Conservation (phyloP, 1,284 basidiomycete genomes). For the Ganoderma boninense region DNA sequence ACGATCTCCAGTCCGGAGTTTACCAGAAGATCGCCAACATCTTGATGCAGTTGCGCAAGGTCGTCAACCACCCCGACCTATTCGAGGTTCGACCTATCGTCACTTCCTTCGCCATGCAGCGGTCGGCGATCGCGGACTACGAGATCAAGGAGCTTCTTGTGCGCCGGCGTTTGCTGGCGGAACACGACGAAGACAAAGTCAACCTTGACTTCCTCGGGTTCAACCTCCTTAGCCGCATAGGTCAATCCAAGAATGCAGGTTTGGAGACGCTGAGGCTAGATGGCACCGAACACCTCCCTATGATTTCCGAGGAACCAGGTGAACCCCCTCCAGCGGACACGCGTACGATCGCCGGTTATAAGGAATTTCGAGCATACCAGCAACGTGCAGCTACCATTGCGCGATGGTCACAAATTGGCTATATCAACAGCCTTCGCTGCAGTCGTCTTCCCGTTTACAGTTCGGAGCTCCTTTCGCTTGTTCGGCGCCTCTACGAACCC, state of each 20-base stretch:
- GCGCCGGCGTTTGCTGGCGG: slow-evolving; percentile 68
- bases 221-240: slow-evolving; percentile 64
- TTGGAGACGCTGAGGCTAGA: slow-evolving; percentile 69
- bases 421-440: slow-evolving; percentile 85
- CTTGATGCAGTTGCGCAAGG: slow-evolving; percentile 95
- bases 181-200: slow-evolving; percentile 57
- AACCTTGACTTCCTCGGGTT: slow-evolving; percentile 76
- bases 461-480: slow-evolving; percentile 61
- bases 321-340: slow-evolving; percentile 75
- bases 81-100: slow-evolving; percentile 96
- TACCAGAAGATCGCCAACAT: slow-evolving; percentile 96
- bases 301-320: slow-evolving; percentile 62
- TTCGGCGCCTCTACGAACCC: slow-evolving; percentile 52
- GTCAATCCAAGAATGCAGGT: slow-evolving; percentile 61
- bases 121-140: slow-evolving; percentile 84
- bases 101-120: slow-evolving; percentile 90
- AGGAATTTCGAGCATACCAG: slow-evolving; percentile 63
- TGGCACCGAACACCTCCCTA: slow-evolving; percentile 73
- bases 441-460: slow-evolving; percentile 69
- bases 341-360: slow-evolving; percentile 81
- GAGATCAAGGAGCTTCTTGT: slow-evolving; percentile 92
- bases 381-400: slow-evolving; percentile 61
- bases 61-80: slow-evolving; percentile 95
- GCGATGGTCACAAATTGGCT: slow-evolving; percentile 76
- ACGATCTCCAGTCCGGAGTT: slow-evolving; percentile 86